Evolutionary conservation across 352 stramenopile genomes (phyloP), one percentile per base, ranked within the genome.

Genomic region (Plasmopara halstedii): DNA sequence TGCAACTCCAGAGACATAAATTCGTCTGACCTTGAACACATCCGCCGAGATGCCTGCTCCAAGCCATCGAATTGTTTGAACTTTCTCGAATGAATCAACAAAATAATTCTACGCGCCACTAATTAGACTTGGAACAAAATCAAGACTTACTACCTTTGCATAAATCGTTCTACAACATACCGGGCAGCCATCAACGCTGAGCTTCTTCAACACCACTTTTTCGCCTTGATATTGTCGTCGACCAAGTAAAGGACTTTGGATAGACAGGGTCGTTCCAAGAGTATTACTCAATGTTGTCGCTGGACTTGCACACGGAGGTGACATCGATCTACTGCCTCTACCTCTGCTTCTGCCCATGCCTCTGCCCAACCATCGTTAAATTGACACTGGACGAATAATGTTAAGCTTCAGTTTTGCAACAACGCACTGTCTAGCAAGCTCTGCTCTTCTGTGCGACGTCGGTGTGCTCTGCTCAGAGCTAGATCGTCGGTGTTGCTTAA

Each of bases 41-140:
- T 93, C 74, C 0, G 74, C 77, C 17, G 77, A 85, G 3, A 88
- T 62, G 0, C 81, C 81, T 37, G 70, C 50, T 17, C 81, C 81
- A 25, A 93, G 66, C 67, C 69, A 87, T 3, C 53, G 53, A 22
- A 85, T 56, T 6, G 45, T 76, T 42, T 85, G 64, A 5, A 90
- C 41, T 6, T 73, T 57, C 18, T 85, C 69, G 49, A 82, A 83
- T 21, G 57, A 69, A 21, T 8, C 22, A 25, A 62, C 29, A 37
- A 65, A 59, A 15, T 55, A 35, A 31, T 60, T 66, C 60, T 70
- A 31, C 43, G 25, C 34, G 15, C 51, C 10, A 47, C 42, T 1
- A 20, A 36, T 11, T 10, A 6, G 25, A 11, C 25, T 11, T 2
- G 11, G 7, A 18, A 20, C 14, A 54, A 42, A 47, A 10, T 50